Evolutionary conservation across 2,329 filamentous ascomycete species (phyloP).

Genomic region (Aspergillus amoenus): DNA sequence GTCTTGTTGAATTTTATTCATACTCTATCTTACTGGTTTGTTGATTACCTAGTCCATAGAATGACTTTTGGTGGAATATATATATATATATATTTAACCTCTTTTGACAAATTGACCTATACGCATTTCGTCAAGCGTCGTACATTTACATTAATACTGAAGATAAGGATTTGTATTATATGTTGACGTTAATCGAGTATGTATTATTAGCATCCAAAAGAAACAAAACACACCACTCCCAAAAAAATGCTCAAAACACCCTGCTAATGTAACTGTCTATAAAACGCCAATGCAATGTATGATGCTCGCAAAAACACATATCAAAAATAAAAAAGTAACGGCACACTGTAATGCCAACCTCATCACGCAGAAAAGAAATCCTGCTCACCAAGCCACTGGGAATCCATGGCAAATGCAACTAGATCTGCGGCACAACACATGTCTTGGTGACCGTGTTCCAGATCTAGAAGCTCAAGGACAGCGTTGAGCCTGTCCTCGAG

Average conservation of each 20-base stretch:
- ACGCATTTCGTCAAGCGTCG: too few relatives aligned
- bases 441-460: conserved; percentile 39
- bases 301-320: not conserved
- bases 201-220: not conserved
- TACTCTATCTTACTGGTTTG: too few relatives aligned
- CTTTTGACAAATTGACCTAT: not conserved
- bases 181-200: not conserved
- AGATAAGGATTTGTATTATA: not conserved
- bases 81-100: not conserved
- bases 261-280: not conserved
- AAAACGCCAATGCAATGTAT: not conserved
- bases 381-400: conserved; percentile 39
- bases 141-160: not conserved
- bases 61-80: not conserved
- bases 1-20: not conserved
- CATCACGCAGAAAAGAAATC: conserved; percentile 34
- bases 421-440: conserved; percentile 46
- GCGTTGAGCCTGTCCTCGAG: conserved; percentile 33
- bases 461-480: conserved; percentile 37
- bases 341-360: not conserved
- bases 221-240: not conserved
- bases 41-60: not conserved
- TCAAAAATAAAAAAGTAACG: not conserved
- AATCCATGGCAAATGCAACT: conserved; percentile 45
- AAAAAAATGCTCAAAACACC: not conserved